Base-by-base conservation (phyloP, 176 grass and related monocot genomes). In the Saccharum spontaneum region DNA sequence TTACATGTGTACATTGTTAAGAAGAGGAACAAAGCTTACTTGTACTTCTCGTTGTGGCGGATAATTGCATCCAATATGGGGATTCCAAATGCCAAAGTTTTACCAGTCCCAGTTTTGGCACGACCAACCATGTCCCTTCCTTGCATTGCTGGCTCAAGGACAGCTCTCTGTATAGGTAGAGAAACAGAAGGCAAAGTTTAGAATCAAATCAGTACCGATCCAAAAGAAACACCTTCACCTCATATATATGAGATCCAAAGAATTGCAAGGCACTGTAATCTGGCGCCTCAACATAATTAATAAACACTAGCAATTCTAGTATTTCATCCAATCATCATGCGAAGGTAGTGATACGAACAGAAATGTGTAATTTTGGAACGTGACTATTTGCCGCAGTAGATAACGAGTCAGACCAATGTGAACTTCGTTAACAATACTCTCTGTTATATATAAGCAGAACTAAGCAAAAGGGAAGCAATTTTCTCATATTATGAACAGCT, bases 31-130 rank as follows among this genome's bases (percentile, higher is more conserved):
- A 24, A 84, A 71, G 77, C 91, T 87, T 84, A 99, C 97, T 82
- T 38, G 60, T 97, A 49, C 11, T 83, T 86, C 15, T 86, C 85
- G 63, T 99, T 94, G 79, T 90, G 85, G 50, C 85, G 88, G 74
- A 99, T 90, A 87, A 99, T 97, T 0, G 90, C 85, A 86, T 99
- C 94, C 67, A 99, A 65, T 26, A 99, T 99, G 37, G 97, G 97
- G 28, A 99, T 99, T 50, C 97, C 97, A 86, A 99, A 99, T 5
- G 97, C 97, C 85, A 99, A 91, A 73, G 97, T 99, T 74, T 99
- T 99, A 5, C 97, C 97, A 7, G 97, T 99, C 10, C 97, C 97
- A 6, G 97, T 99, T 89, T 87, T 99, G 57, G 97, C 97, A 61
- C 97, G 94, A 57, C 94, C 94, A 88, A 97, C 93, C 94, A 99